A percentile compares a stretch with the other conserved stretches of the same genome.
Conservation (phyloP, 2,329 filamentous ascomycete species). For the Penicillium sp. region DNA sequence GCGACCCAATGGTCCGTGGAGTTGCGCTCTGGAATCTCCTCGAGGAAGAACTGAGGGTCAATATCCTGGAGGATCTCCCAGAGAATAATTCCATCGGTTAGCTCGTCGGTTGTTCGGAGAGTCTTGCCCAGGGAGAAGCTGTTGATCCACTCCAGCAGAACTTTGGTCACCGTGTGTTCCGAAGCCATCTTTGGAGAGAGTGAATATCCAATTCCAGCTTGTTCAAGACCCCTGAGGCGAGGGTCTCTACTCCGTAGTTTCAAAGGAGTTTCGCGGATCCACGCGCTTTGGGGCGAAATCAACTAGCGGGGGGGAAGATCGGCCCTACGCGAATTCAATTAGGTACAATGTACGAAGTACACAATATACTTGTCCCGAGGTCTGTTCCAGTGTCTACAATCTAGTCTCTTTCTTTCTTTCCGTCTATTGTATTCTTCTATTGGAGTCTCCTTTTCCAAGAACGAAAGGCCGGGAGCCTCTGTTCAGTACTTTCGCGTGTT, state of each 20-base stretch:
- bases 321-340: conserved; percentile 1
- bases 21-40: conserved; percentile 48
- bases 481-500: too few relatives aligned
- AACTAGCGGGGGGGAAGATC: conserved; percentile 24
- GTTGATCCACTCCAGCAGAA: conserved; percentile 51
- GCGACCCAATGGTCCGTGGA: conserved; percentile 49
- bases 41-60: conserved; percentile 50
- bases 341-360: background rate
- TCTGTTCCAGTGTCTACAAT: too few relatives aligned
- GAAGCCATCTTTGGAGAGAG: conserved; percentile 38
- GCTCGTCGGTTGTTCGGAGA: conserved; percentile 42
- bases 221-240: conserved; percentile 9
- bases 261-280: conserved; percentile 22
- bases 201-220: conserved; percentile 15
- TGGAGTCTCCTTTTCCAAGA: too few relatives aligned
- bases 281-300: conserved; percentile 22
- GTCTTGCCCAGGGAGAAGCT: conserved; percentile 47
- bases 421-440: too few relatives aligned
- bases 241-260: background rate
- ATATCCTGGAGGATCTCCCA: conserved; percentile 53
- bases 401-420: too few relatives aligned
- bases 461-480: too few relatives aligned
- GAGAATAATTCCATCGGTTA: conserved; percentile 48
- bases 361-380: background rate
- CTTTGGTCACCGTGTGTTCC: conserved; percentile 48